Evolutionary conservation across 1,284 basidiomycete species (phyloP), one percentile per base, ranked within the genome.

Genomic region (Coniferiporia sulphurascens): DNA sequence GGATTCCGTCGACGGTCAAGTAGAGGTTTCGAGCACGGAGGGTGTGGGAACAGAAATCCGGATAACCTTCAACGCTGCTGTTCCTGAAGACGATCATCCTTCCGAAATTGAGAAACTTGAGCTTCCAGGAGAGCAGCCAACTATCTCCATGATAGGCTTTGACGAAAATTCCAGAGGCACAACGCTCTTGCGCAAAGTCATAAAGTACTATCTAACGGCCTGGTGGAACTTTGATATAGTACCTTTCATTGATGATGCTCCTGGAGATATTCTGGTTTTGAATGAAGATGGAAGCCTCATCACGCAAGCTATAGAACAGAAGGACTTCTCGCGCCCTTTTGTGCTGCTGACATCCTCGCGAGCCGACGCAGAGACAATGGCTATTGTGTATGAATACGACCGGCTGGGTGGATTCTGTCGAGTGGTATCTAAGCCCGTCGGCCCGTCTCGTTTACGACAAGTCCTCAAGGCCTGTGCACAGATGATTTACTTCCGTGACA

Each of bases 11-110:
- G 84, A 87, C 52, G 95, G 95, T 59, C 93, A 93, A 68, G 86
- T 92, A 50, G 91, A 94, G 64, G 91, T 95, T 7, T 86, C 86
- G 83, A 93, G 90, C 65, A 85, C 91, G 58, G 93, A 95, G 72
- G 91, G 86, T 21, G 79, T 87, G 53, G 95, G 95, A n/a, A 98
- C 95, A 5, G 94, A 97, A 70, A 94, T 98, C 71, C 89, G 89
- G 64, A 85, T 97, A 48, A 86, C 85, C 0, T 93, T 97, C 71
- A 83, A 85, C 55, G 90, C 92, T 27, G 90, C 93, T 65, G 70
- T 80, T 9, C 71, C 74, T 7, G 78, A 83, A 19, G 77, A 77
- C 41, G 72, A 77, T 27, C 69, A 78, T 50, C 71, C 70, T 56
- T 41, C 60, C 15, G 76, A 77, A 60, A 72, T 75, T 66, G 78